phyloP scores from a whole-genome alignment of 1,284 basidiomycete genomes.

The Fomitopsis betulina region DNA sequence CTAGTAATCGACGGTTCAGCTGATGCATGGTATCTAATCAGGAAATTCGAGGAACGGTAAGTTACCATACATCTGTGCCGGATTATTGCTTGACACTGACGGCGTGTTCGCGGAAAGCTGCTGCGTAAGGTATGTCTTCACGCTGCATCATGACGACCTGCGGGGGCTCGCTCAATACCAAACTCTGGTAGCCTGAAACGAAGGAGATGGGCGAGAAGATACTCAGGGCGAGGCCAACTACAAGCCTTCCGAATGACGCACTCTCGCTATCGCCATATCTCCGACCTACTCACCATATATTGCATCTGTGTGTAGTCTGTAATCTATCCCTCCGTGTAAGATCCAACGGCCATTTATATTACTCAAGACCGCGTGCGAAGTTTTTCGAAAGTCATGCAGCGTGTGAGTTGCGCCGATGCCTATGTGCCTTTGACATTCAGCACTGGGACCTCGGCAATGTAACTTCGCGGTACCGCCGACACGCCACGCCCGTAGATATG shows the following conservation, averaged over 20 bases:
- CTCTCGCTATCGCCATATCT: no score
- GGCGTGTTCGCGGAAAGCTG: neutral
- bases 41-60: constrained; percentile 8
- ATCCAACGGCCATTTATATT: neutral
- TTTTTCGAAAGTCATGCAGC: no score
- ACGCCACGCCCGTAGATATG: constrained; percentile 86
- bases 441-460: constrained; percentile 35
- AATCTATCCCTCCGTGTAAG: neutral
- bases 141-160: no score
- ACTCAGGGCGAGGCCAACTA: constrained; percentile 8
- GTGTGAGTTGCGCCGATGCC: neutral
- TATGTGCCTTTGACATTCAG: constrained; percentile 13
- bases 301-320: neutral
- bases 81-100: neutral
- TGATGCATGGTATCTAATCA: neutral
- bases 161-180: neutral
- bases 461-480: constrained; percentile 67
- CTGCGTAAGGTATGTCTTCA: constrained; percentile 3
- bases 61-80: neutral
- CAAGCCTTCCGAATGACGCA: no score
- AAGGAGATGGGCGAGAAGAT: constrained; percentile 11
- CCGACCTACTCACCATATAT: neutral
- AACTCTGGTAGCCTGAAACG: neutral
- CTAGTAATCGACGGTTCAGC: neutral
- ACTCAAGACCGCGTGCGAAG: neutral